Percentiles rank a stretch among this genome's conserved stretches.
These are phyloP conservation scores for Helenozyma rhizophorensis DNA, from an alignment of 805 yeast species.

Conservation along the genomic window DNA sequence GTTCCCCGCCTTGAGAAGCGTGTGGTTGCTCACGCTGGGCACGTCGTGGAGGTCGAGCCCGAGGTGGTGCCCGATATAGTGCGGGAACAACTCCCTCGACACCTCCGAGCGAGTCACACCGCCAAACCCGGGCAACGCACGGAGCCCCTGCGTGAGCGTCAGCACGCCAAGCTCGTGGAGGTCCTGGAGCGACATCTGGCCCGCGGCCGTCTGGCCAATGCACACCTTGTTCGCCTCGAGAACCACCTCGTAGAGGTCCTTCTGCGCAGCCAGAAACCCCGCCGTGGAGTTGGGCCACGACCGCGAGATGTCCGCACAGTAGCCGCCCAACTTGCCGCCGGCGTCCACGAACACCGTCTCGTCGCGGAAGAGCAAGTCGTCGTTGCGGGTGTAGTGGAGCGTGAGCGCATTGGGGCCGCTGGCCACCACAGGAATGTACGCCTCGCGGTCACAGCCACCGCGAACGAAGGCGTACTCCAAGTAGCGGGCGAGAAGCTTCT, in stretches of 20 bases:
- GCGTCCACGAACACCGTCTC: constrained; percentile 94
- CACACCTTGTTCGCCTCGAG: constrained; percentile 76
- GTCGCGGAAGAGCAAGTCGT: constrained; percentile 68
- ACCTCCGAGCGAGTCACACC: constrained; percentile 49
- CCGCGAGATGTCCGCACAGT: constrained; percentile 92
- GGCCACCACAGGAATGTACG: constrained; percentile 95
- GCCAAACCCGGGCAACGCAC: constrained; percentile 63
- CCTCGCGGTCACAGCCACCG: constrained; percentile 87
- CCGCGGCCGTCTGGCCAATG: constrained; percentile 59
- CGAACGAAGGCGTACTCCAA: constrained; percentile 76
- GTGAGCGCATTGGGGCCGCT: constrained; percentile 86
- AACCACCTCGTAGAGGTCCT: constrained; percentile 85
- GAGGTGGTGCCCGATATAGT: constrained; percentile 90
- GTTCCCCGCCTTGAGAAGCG: constrained; percentile 58
- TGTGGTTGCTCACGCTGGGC: constrained; percentile 57
- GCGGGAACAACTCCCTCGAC: constrained; percentile 67
- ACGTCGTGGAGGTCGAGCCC: constrained; percentile 90
- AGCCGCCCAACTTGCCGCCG: constrained; percentile 90
- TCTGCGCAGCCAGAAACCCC: constrained; percentile 70
- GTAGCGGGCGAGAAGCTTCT: constrained; percentile 73
- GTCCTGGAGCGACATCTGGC: constrained; percentile 59
- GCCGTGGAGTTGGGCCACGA: constrained; percentile 88
- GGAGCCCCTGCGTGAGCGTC: constrained; percentile 57
- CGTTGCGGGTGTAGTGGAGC: constrained; percentile 91
- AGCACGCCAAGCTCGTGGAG: constrained; percentile 68